Evolutionary conservation across 192 early-diverging fungal species (phyloP).

Genomic region (Backusella psychrophila): DNA sequence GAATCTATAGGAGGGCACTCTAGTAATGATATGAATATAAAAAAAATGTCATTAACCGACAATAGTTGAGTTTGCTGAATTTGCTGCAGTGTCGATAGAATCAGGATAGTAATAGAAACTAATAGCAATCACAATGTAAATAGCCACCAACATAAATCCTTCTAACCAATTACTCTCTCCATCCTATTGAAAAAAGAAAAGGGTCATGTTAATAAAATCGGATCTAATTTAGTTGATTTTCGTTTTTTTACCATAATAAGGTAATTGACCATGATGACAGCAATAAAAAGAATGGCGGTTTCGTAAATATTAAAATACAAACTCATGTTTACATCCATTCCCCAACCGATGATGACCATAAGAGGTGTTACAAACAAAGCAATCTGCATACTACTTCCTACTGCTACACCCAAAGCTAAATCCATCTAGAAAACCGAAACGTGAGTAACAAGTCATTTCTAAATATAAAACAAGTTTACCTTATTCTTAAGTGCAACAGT

Average conservation of each 20-base stretch:
- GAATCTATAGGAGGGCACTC: neutral
- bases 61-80: neutral
- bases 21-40: neutral
- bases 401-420: constrained; percentile 84
- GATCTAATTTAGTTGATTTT: neutral
- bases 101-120: constrained; percentile 77
- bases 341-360: constrained; percentile 82
- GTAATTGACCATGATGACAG: constrained; percentile 78
- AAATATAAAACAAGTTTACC: neutral
- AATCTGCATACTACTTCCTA: constrained; percentile 91
- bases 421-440: constrained; percentile 58
- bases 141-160: constrained; percentile 78
- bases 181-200: constrained; percentile 29
- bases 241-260: constrained; percentile 54
- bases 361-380: constrained; percentile 73
- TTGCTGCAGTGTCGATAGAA: neutral
- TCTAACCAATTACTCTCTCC: constrained; percentile 94
- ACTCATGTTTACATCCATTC: constrained; percentile 64
- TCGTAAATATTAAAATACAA: constrained; percentile 85
- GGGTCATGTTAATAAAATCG: neutral
- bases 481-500: constrained; percentile 81
- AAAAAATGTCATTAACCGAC: neutral
- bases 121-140: constrained; percentile 81
- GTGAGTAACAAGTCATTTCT: neutral
- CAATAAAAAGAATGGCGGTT: constrained; percentile 80